Evolutionary conservation across 176 grass and related monocot species (phyloP).

Genomic region (Carex kokanica): DNA sequence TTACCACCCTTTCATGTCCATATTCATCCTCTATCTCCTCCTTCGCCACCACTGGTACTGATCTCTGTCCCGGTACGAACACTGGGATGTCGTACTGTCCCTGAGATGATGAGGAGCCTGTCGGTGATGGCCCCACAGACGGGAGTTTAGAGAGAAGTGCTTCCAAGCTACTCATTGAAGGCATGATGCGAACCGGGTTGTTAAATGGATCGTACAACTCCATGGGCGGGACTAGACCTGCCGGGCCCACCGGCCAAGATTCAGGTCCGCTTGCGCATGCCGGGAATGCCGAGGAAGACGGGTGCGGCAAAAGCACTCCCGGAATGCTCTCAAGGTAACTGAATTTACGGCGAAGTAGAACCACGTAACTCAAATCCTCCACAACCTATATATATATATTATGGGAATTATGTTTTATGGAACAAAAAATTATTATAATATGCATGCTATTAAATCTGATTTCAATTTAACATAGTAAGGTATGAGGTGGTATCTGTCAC

Average conservation of each 20-base stretch:
- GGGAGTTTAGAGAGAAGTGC: conserved; percentile 95
- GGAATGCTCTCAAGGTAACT: conserved; percentile 96
- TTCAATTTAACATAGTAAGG: background rate
- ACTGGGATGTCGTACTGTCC: background rate
- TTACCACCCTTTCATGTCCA: conserved; percentile 39
- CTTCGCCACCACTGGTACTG: conserved; percentile 12
- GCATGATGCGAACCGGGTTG: conserved; percentile 52
- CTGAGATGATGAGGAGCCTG: conserved; percentile 11
- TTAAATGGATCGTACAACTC: conserved; percentile 70
- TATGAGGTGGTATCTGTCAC: background rate
- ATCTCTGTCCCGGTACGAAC: conserved; percentile 2
- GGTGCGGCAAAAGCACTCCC: conserved; percentile 91
- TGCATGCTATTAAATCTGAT: background rate
- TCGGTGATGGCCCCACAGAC: conserved; percentile 43
- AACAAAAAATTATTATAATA: background rate
- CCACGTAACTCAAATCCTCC: conserved; percentile 88
- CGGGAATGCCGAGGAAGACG: conserved; percentile 62
- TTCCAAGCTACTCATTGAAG: conserved; percentile 99
- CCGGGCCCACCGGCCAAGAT: conserved; percentile 18
- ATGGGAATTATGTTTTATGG: background rate
- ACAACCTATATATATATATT: conserved; percentile 40
- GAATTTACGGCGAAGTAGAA: conserved; percentile 85
- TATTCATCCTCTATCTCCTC: conserved; percentile 45
- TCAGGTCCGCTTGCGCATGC: conserved; percentile 8
- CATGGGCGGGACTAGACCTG: conserved; percentile 26